These are phyloP conservation scores for Malassezia furfur DNA, from an alignment of 1,284 basidiomycete genomes.

Conservation along the genomic window DNA sequence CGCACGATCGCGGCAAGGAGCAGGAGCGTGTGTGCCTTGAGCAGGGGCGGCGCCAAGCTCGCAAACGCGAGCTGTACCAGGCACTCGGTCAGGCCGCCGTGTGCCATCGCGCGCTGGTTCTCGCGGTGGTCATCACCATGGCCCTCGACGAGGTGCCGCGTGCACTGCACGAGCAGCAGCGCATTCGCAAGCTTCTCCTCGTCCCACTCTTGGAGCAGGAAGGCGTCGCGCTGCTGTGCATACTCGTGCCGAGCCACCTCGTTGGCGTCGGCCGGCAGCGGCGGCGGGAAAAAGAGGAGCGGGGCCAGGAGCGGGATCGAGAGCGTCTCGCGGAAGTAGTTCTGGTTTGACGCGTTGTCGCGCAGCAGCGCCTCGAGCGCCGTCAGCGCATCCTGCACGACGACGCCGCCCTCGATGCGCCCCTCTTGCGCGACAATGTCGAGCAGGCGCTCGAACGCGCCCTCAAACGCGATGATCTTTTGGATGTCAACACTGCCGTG, in stretches of 20 bases:
- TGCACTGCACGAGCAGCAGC: slow-evolving; percentile 65
- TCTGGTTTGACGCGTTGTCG: slow-evolving; percentile 93
- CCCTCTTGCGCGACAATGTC: slow-evolving; percentile 77
- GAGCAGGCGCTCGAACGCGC: slow-evolving; percentile 90
- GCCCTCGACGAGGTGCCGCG: slow-evolving; percentile 56
- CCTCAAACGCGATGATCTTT: slow-evolving; percentile 92
- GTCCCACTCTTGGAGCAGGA: slow-evolving; percentile 93
- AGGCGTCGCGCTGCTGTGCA: slow-evolving; percentile 62
- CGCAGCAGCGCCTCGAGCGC: slow-evolving; percentile 75
- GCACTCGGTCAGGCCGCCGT: slow-evolving; percentile 64
- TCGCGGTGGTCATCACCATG: slow-evolving; percentile 52
- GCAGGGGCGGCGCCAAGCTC: slow-evolving; percentile 73
- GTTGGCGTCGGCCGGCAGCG: slow-evolving; percentile 49
- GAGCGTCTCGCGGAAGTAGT: slow-evolving; percentile 88
- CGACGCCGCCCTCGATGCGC: slow-evolving; percentile 74
- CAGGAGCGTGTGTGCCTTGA: slow-evolving; percentile 68
- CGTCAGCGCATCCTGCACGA: slow-evolving; percentile 73
- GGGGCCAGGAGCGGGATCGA: slow-evolving; percentile 71
- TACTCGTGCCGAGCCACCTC: slow-evolving; percentile 49
- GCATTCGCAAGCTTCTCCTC: slow-evolving; percentile 75
- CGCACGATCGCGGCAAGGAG: slow-evolving; percentile 51
- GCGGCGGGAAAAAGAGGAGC: slow-evolving; percentile 74
- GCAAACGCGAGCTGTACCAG: slow-evolving; percentile 78
- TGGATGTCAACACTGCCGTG: slow-evolving; percentile 86
- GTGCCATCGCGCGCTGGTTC: slow-evolving; percentile 52